Conservation (phyloP, 441 rosid species). For the Flueggea neowawraea region DNA sequence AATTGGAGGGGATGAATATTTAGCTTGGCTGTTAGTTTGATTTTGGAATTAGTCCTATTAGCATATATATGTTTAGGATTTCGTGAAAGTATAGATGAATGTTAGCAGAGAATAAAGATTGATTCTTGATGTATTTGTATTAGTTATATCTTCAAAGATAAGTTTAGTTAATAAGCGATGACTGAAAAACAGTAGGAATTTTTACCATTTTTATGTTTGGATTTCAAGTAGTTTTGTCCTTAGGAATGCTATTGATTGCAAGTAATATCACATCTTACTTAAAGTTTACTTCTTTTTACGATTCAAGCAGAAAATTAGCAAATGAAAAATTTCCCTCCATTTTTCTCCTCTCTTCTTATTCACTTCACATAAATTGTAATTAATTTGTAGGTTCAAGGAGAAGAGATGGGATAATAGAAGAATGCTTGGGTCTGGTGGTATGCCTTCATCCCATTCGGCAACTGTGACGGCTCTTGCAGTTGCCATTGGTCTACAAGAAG, state of each 20-base stretch:
- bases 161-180: too few species aligned
- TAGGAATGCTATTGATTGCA: not conserved
- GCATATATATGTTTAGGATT: not conserved
- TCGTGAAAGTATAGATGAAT: not conserved
- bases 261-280: not conserved
- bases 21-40: too few species aligned
- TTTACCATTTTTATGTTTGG: not conserved
- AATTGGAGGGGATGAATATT: too few species aligned
- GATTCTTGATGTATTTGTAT: not conserved
- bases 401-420: conserved; percentile 94
- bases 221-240: not conserved
- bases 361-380: conserved; percentile 13
- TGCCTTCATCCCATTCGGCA: conserved; percentile 97
- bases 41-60: too few species aligned
- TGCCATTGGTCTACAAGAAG: conserved; percentile 81
- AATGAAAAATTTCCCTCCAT: not conserved
- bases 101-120: not conserved
- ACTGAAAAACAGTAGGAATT: too few species aligned
- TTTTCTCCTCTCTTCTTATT: not conserved
- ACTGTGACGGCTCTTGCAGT: conserved; percentile 84
- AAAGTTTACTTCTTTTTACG: not conserved
- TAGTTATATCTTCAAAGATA: too few species aligned
- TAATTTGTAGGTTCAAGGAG: conserved; percentile 71
- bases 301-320: not conserved
- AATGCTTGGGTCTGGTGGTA: conserved; percentile 88